These are phyloP conservation scores for Taiozyma sp. DNA, from an alignment of 1,139 yeast species.

Conservation along the genomic window DNA sequence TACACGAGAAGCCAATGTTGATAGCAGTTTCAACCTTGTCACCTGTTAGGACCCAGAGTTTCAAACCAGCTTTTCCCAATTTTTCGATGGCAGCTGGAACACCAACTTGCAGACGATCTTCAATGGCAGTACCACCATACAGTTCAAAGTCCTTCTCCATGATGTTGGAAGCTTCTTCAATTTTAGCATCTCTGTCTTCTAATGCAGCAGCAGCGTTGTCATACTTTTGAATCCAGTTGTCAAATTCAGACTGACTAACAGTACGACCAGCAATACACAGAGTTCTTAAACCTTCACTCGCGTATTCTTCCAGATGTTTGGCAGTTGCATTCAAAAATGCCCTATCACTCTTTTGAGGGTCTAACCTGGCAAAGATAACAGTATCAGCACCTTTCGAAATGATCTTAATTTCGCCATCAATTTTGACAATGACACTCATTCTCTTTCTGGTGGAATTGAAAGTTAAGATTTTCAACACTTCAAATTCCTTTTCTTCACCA, in stretches of 20 bases:
- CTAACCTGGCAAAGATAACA: conserved; percentile 72
- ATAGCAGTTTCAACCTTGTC: conserved; percentile 98
- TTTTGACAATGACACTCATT: conserved; percentile 87
- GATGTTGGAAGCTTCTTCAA: conserved; percentile 74
- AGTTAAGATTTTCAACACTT: conserved; percentile 71
- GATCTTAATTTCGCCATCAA: conserved; percentile 47
- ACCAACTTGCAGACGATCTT: conserved; percentile 92
- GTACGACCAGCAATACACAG: conserved; percentile 86
- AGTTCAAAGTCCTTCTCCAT: conserved; percentile 70
- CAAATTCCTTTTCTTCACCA: conserved; percentile 69
- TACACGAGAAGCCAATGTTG: conserved; percentile 95
- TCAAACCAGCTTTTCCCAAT: conserved; percentile 86
- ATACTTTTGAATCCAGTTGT: conserved; percentile 64
- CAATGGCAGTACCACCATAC: conserved; percentile 97
- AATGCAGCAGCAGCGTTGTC: conserved; percentile 74
- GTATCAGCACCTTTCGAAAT: conserved; percentile 95
- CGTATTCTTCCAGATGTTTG: conserved; percentile 82
- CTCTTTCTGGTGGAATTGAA: conserved; percentile 92
- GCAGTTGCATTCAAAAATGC: conserved; percentile 61
- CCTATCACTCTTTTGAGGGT: conserved; percentile 29
- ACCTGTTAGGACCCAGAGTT: conserved; percentile 96
- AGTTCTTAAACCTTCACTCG: conserved; percentile 94
- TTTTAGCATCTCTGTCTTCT: conserved; percentile 69
- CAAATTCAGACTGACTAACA: conserved; percentile 54
- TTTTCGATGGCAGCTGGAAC: conserved; percentile 91